Base-by-base conservation (phyloP, 2,329 filamentous ascomycete genomes). In the Trichoderma harzianum region DNA sequence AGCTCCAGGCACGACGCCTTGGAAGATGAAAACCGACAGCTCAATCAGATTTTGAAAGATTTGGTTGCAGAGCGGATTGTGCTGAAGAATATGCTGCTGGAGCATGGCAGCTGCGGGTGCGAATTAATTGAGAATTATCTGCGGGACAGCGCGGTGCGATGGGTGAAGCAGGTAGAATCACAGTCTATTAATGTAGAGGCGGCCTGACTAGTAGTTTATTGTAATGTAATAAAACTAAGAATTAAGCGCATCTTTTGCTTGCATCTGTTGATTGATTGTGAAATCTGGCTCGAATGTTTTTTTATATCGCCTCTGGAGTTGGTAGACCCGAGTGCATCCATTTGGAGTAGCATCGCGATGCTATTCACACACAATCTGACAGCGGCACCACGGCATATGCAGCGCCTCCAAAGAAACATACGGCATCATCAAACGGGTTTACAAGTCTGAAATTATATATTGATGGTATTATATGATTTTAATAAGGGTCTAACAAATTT, bases 21-120 rank as follows among this genome's bases (percentile, higher is more conserved):
- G 14, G 61, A 65, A 24, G 60, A 65, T 12, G 21, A 63, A 7
- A 72, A 72, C 21, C 55, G 36, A 32, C 57, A 70, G 21, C 67
- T 72, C 6, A 18, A 32, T 10, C 39, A 36, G 16, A 72, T 70
- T 30, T 1, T 65, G 24, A 70, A 70, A n/a, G 67, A 70, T 4
- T 28, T 72, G 16, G n/a, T 70, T 1, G 66, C 66, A 2, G 71
- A 72, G 67, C 24, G 65, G 14, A 69, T 69, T 28, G 60, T 70
- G 8, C 57, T 72, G 32, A 72, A 70, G 51, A 72, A 72, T 14
- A 72, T 70, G 71, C 28, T 72, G 60, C 51, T 72, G 21, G 66
- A 72, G 71, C 65, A 72, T 28, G 71, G 71, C 6, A 47, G 34
- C 16, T 72, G 71, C 18, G 67, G 67, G 28, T 63, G 36, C 34